phyloP scores from a whole-genome alignment of 495 filamentous ascomycete genomes.

The Lepraria neglecta region DNA sequence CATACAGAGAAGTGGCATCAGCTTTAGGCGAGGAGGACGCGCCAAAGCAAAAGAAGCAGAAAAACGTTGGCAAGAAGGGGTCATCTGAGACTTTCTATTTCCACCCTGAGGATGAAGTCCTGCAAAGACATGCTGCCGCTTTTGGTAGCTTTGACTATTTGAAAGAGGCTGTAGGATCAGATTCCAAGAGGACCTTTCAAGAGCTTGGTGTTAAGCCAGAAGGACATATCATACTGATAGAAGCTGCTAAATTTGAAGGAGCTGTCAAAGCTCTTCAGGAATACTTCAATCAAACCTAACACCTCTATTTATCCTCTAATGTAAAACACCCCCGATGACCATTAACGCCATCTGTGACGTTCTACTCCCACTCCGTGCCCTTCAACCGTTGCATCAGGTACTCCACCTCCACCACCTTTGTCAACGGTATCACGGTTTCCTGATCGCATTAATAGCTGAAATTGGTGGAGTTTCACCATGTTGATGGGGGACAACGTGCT shows the following conservation, averaged over 20 bases:
- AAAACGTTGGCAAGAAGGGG: constrained; percentile 38
- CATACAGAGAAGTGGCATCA: constrained; percentile 80
- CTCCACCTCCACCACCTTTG: constrained; percentile 95
- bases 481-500: constrained; percentile 20
- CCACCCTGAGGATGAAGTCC: constrained; percentile 92
- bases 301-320: not conserved
- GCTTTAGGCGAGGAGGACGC: constrained; percentile 64
- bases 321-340: not conserved
- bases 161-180: constrained; percentile 71
- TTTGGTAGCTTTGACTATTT: constrained; percentile 65
- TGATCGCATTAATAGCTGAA: constrained; percentile 32
- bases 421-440: constrained; percentile 92
- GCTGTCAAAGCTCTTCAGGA: constrained; percentile 66
- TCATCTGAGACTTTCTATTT: constrained; percentile 64
- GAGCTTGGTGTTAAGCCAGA: constrained; percentile 81
- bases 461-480: not conserved
- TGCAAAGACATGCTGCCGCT: constrained; percentile 64
- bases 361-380: constrained; percentile 56
- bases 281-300: constrained; percentile 48
- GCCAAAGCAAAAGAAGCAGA: constrained; percentile 65
- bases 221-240: constrained; percentile 74
- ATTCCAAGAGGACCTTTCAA: constrained; percentile 90
- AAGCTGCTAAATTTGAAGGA: constrained; percentile 57
- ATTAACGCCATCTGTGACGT: not conserved
- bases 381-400: constrained; percentile 92